Percentiles rank a stretch among this genome's conserved stretches.
phyloP scores from a whole-genome alignment of 305 asterid species.

The Striga hermonthica region DNA sequence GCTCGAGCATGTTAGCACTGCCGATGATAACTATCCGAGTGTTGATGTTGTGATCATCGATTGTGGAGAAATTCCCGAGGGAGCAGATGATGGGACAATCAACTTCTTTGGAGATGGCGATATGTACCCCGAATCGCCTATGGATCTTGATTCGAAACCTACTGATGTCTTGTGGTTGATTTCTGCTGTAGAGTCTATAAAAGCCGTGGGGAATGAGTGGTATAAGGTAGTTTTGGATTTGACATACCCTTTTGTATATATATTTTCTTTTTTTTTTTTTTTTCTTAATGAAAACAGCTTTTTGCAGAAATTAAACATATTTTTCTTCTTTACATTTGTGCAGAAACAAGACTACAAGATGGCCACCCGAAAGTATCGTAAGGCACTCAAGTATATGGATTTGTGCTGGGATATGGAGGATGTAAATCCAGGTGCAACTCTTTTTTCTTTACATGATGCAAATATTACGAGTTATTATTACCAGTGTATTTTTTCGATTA shows the following conservation, averaged over 20 bases:
- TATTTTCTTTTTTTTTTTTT: background rate
- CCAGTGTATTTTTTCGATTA: conserved; percentile 3
- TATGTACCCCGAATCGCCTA: conserved; percentile 85
- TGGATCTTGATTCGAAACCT: conserved; percentile 56
- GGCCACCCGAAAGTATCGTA: conserved; percentile 86
- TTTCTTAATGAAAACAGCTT: background rate
- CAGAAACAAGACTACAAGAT: conserved; percentile 87
- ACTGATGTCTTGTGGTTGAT: conserved; percentile 55
- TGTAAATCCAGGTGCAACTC: conserved; percentile 57
- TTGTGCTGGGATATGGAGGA: conserved; percentile 84
- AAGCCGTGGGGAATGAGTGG: conserved; percentile 68
- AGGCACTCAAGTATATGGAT: conserved; percentile 85
- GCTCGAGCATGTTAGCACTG: conserved; percentile 56
- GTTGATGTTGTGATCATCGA: conserved; percentile 54
- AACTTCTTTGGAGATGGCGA: conserved; percentile 86
- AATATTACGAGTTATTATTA: conserved; percentile 10
- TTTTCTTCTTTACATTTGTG: conserved; percentile 15
- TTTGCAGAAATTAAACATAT: background rate
- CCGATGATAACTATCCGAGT: conserved; percentile 50
- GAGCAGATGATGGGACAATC: conserved; percentile 76
- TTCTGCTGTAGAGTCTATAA: conserved; percentile 59
- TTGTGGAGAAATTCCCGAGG: conserved; percentile 84
- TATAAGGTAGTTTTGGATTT: conserved; percentile 51
- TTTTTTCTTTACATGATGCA: conserved; percentile 10
- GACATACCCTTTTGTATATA: too few species aligned